These are phyloP conservation scores for Musa balbisiana DNA, from an alignment of 202 grass and related monocot species.

Conservation along the genomic window DNA sequence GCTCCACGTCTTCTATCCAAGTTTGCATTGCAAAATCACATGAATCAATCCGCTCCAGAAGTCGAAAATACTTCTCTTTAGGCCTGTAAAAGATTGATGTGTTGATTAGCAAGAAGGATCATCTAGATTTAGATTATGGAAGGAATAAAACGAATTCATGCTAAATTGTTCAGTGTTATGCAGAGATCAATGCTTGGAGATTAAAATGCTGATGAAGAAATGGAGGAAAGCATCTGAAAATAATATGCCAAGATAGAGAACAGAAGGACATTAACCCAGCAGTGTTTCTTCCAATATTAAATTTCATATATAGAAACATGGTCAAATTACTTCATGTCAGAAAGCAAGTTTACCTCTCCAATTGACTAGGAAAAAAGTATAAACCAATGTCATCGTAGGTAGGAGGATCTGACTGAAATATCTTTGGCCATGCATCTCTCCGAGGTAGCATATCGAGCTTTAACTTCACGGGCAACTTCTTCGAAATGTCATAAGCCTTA, in stretches of 20 bases:
- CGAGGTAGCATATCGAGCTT: constrained; percentile 47
- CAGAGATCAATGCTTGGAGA: neutral
- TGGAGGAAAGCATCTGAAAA: neutral
- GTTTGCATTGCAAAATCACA: constrained; percentile 36
- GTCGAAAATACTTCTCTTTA: constrained; percentile 33
- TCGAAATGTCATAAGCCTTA: constrained; percentile 46
- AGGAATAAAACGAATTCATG: neutral
- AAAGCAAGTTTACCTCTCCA: constrained; percentile 26
- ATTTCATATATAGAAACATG: constrained; percentile 14
- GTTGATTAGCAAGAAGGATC: constrained; percentile 3
- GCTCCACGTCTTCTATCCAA: constrained; percentile 27
- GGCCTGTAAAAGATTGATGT: constrained; percentile 30
- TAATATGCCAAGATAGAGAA: neutral
- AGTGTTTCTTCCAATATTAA: constrained; percentile 18
- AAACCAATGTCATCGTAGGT: constrained; percentile 53
- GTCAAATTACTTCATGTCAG: constrained; percentile 1
- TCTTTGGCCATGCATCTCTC: constrained; percentile 45
- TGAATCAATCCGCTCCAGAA: constrained; percentile 46
- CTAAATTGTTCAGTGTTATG: constrained; percentile 5
- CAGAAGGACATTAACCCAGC: neutral
- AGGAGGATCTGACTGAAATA: constrained; percentile 44
- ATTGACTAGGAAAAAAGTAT: constrained; percentile 45
- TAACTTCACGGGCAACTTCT: constrained; percentile 46
- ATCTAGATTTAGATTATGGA: neutral
- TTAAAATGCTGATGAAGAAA: neutral